Evolutionary conservation across 2,329 filamentous ascomycete genomes (phyloP).

Genomic region (Ophiostoma angusticollis): DNA sequence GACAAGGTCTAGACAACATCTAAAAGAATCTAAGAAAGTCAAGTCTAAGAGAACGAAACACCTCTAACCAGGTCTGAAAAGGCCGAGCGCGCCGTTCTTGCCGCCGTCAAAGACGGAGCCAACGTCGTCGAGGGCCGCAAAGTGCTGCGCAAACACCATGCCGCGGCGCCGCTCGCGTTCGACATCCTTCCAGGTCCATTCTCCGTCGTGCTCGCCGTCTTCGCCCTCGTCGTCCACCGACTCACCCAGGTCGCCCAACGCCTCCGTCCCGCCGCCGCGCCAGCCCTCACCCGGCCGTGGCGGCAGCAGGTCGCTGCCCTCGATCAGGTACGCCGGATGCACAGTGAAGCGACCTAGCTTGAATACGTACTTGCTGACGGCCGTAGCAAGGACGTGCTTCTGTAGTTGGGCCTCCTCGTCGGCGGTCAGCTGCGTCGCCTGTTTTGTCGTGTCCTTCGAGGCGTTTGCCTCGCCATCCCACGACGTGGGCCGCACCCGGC

Average conservation of each 20-base stretch:
- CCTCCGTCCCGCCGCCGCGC: constrained; percentile 27
- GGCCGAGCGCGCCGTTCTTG: constrained; percentile 36
- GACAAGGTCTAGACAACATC: too few species aligned
- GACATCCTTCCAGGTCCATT: constrained; percentile 46
- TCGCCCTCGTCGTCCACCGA: constrained; percentile 27
- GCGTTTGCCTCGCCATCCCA: constrained; percentile 32
- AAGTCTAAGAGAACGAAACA: too few species aligned
- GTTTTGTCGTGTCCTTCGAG: constrained; percentile 4
- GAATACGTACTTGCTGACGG: constrained; percentile 69
- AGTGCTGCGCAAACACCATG: constrained; percentile 40
- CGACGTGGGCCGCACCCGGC: constrained; percentile 39
- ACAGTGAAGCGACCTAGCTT: constrained; percentile 75
- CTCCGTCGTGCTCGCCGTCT: constrained; percentile 22
- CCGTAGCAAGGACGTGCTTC: constrained; percentile 57
- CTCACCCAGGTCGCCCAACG: constrained; percentile 28
- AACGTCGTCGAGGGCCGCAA: constrained; percentile 43
- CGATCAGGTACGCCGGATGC: constrained; percentile 63
- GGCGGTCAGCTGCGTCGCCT: constrained; percentile 16
- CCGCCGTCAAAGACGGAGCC: constrained; percentile 41
- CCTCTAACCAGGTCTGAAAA: constrained; percentile 22
- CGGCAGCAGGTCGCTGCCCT: constrained; percentile 62
- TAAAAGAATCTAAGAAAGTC: too few species aligned
- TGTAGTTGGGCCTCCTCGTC: constrained; percentile 34
- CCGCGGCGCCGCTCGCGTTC: constrained; percentile 44
- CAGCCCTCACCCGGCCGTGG: constrained; percentile 51